Evolutionary conservation across 2,329 filamentous ascomycete genomes (phyloP), one percentile per base, ranked within the genome.

Genomic region (Monosporascus sp.): DNA sequence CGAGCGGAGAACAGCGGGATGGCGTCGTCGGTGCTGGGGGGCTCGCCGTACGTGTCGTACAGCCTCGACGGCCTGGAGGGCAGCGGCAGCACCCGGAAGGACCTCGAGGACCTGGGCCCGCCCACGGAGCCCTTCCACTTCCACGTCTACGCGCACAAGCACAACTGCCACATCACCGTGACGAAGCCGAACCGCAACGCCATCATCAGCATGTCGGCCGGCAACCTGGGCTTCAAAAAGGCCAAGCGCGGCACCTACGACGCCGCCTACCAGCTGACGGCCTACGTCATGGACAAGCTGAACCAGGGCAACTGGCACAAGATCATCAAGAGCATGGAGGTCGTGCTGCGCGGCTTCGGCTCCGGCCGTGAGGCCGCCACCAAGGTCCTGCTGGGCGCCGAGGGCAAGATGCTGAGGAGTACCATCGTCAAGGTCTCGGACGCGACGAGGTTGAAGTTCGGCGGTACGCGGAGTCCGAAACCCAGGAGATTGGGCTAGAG

Each of bases 91-190:
- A 46, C 63, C 38, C 58, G 19, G 9, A 52, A 52, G 4, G n/a
- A 60, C 5, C 58, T 54, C 2, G 72, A 77, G 45, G 66, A 74
- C 49, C 63, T 57, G 61, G 64, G 63, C 20, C 61, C 64, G 6
- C 61, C 70, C 16, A 58, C 75, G 38, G 81, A 88, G 66, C 87
- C 89, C 2, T 91, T 91, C 75, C 91, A 96, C 70, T 80, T 99
- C 59, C 90, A 96, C 75, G 78, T 99, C 69, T 93, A 85, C 73
- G 76, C 88, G 27, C 87, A 89, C 70, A 95, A 91, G 75, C 94
- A 97, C 81, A 99, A 99, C 76, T 94, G 90, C 20, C 91, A 97
- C 72, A 82, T 99, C 65, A 97, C 92, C 1, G 82, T 97, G 60
- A 90, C 91, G 22, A 86, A 87, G 65, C 92, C 94, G 27, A 86